phyloP scores from a whole-genome alignment of 1,139 yeast genomes.

The Sugiyamaella japonica region DNA sequence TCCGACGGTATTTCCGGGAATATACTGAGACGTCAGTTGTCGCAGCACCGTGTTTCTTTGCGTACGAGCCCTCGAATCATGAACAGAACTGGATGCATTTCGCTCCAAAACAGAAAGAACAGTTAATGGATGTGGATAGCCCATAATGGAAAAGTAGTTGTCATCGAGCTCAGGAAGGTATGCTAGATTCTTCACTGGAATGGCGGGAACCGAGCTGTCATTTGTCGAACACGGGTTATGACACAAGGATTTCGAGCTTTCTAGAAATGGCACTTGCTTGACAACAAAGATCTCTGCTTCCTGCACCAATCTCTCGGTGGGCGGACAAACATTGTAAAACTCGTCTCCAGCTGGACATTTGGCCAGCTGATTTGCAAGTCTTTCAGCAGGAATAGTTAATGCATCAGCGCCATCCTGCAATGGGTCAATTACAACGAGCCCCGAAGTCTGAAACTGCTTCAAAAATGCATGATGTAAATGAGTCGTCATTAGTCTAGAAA shows the following conservation, averaged over 20 bases:
- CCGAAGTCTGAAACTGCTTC: constrained; percentile 28
- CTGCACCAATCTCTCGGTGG: constrained; percentile 20
- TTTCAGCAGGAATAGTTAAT: constrained; percentile 29
- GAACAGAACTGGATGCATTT: constrained; percentile 20
- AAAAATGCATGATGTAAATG: constrained; percentile 34
- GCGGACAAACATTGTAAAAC: constrained; percentile 27
- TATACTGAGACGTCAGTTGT: constrained; percentile 24
- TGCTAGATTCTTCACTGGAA: constrained; percentile 14
- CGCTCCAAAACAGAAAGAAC: constrained; percentile 21
- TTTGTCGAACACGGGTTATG: constrained; percentile 22
- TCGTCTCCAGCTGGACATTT: constrained; percentile 27
- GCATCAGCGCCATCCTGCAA: constrained; percentile 26
- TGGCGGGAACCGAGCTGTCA: constrained; percentile 9
- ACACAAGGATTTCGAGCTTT: constrained; percentile 11
- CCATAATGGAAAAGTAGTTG: constrained; percentile 26
- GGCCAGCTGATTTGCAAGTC: constrained; percentile 30
- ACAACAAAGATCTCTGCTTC: constrained; percentile 5
- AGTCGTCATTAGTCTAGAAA: constrained; percentile 31
- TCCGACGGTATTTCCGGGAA: constrained; percentile 25
- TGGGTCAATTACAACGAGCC: constrained; percentile 31
- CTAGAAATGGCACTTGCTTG: constrained; percentile 9
- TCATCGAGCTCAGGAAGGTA: constrained; percentile 21
- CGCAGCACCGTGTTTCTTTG: constrained; percentile 24
- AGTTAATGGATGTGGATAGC: constrained; percentile 27
- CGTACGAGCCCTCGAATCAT: constrained; percentile 22